Evolutionary conservation across 2,329 filamentous ascomycete species (phyloP).

Genomic region (Rhytidhysteron rufulum): DNA sequence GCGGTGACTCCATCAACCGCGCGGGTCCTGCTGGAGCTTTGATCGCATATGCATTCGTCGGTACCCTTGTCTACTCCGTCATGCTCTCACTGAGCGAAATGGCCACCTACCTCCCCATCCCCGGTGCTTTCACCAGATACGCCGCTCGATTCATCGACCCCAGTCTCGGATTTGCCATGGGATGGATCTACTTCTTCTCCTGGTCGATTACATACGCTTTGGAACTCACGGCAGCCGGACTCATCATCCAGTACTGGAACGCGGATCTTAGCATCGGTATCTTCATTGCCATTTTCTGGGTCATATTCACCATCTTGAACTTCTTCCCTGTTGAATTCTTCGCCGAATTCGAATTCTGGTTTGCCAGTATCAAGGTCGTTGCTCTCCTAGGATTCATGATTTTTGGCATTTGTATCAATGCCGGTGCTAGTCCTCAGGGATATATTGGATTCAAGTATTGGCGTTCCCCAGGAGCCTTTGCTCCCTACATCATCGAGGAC

Average conservation of each 20-base stretch:
- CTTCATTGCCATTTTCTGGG: conserved; percentile 70
- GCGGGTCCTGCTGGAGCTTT: conserved; percentile 48
- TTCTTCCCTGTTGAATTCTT: conserved; percentile 69
- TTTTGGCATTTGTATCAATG: conserved; percentile 71
- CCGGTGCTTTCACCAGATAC: conserved; percentile 73
- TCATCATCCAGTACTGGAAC: conserved; percentile 76
- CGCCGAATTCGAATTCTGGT: conserved; percentile 76
- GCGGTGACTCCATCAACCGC: conserved; percentile 44
- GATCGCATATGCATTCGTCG: conserved; percentile 51
- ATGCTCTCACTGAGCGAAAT: conserved; percentile 66
- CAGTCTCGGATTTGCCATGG: conserved; percentile 71
- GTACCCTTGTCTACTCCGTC: conserved; percentile 69
- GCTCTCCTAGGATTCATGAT: conserved; percentile 73
- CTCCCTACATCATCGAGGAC: conserved; percentile 58
- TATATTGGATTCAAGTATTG: conserved; percentile 73
- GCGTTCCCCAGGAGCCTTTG: conserved; percentile 65
- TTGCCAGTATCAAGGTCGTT: conserved; percentile 72
- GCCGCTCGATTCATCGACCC: conserved; percentile 71
- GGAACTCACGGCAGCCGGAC: conserved; percentile 67
- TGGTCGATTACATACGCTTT: conserved; percentile 72
- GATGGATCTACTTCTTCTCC: conserved; percentile 80
- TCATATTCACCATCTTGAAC: conserved; percentile 65
- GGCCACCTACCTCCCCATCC: conserved; percentile 72
- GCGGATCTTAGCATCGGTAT: conserved; percentile 61
- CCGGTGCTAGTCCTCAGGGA: conserved; percentile 65